Conservation (phyloP, 2,329 filamentous ascomycete species). For the Alternaria postmessia region DNA sequence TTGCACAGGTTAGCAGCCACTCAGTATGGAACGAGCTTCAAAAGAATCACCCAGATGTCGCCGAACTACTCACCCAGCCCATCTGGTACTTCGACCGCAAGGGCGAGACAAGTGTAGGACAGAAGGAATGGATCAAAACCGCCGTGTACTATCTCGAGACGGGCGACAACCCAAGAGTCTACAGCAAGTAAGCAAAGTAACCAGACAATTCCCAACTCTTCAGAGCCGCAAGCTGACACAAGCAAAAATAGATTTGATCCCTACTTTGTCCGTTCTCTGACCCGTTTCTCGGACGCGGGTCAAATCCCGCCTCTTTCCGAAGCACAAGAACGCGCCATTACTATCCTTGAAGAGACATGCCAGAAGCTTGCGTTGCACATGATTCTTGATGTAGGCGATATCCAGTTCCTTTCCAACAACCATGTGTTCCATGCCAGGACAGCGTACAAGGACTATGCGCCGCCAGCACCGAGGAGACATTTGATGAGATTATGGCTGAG, state of each 20-base stretch:
- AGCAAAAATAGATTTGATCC: constrained; percentile 71
- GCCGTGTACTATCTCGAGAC: constrained; percentile 80
- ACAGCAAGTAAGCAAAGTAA: constrained; percentile 68
- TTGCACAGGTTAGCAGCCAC: constrained; percentile 65
- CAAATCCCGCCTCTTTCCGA: constrained; percentile 75
- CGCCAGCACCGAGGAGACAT: constrained; percentile 75
- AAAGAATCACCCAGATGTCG: constrained; percentile 77
- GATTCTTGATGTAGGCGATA: constrained; percentile 85
- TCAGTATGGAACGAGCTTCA: constrained; percentile 84
- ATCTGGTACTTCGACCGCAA: constrained; percentile 95
- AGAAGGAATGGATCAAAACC: constrained; percentile 77
- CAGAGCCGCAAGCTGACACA: constrained; percentile 14
- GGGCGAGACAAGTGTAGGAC: constrained; percentile 77
- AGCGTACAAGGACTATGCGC: constrained; percentile 75
- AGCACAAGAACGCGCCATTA: constrained; percentile 72
- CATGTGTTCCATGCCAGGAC: constrained; percentile 85
- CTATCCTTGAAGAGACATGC: constrained; percentile 79
- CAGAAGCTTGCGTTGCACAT: constrained; percentile 79
- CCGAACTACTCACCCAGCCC: constrained; percentile 75
- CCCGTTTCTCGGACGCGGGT: constrained; percentile 75
- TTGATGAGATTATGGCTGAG: constrained; percentile 86
- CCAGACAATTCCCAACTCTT: neutral
- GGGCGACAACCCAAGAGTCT: constrained; percentile 70
- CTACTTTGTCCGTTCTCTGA: constrained; percentile 81
- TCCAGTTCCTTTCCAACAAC: constrained; percentile 83